Conservation (phyloP, 1,284 basidiomycete genomes). For the Boletus sp. region DNA sequence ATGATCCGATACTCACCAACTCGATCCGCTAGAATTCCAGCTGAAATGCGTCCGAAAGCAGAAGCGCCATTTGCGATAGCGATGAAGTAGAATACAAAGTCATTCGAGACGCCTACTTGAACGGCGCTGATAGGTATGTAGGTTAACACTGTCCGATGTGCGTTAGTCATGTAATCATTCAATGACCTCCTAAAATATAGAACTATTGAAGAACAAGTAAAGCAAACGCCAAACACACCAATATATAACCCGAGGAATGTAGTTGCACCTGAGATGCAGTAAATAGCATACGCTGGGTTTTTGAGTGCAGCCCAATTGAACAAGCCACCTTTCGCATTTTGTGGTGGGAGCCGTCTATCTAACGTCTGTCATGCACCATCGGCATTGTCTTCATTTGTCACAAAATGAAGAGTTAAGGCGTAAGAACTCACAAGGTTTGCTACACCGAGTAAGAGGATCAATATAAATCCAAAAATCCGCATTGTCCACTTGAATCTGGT, state of each 20-base stretch:
- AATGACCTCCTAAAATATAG: neutral
- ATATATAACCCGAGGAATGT: conserved; percentile 61
- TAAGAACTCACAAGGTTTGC: conserved; percentile 33
- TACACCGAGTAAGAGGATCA: conserved; percentile 35
- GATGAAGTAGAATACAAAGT: conserved; percentile 44
- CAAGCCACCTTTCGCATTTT: conserved; percentile 38
- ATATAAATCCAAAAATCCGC: conserved; percentile 44
- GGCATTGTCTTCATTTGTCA: neutral
- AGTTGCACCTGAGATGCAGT: conserved; percentile 40
- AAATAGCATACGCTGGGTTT: conserved; percentile 38
- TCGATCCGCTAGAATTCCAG: conserved; percentile 39
- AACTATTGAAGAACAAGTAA: neutral
- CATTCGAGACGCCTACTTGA: conserved; percentile 33
- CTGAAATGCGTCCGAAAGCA: conserved; percentile 38
- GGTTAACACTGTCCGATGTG: conserved; percentile 37
- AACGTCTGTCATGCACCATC: conserved; percentile 38
- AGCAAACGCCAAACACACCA: conserved; percentile 38
- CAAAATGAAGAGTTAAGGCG: neutral
- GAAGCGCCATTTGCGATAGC: conserved; percentile 47
- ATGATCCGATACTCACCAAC: conserved; percentile 31
- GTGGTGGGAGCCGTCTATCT: conserved; percentile 40
- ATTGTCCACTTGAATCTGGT: conserved; percentile 44
- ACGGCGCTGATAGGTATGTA: conserved; percentile 45
- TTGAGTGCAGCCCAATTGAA: conserved; percentile 42
- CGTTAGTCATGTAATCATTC: conserved; percentile 10